Evolutionary conservation across 371 early-diverging fungal species (phyloP), one percentile per base, ranked within the genome.

Genomic region (Mucor saturninus): DNA sequence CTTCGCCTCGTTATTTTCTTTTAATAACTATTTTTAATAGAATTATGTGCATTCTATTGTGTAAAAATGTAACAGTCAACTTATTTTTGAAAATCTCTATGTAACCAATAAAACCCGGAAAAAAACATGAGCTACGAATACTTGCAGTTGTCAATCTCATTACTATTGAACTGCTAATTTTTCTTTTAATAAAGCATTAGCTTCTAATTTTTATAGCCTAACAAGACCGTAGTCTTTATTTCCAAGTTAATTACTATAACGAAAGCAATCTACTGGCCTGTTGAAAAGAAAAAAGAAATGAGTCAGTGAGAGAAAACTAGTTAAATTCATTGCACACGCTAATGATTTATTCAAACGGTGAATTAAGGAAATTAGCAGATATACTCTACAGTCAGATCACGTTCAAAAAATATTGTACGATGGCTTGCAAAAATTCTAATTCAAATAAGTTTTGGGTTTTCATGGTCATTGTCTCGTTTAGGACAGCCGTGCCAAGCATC

Each of bases 391-490:
- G n/a, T 11, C n/a, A 42, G 26, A 46, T 46, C 48, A 46, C 48
- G 48, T 46, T 46, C 48, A 7, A n/a, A 46, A 46, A 1, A 26
- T 26, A 46, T 46, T 46, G 48, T 46, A 9, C 28, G 9, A 26
- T 46, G 15, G 21, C 21, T 9, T 46, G 48, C 15, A 21, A 46
- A 46, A 46, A 3, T n/a, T 26, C 5, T 21, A 26, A 5, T n/a
- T 26, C n/a, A 21, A 46, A 46, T 26, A 46, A n/a, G 15, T 6
- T 26, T 26, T 6, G 26, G n/a, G 9, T 21, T 21, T 57, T 15
- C 57, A 57, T 48, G 48, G 10, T 46, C 2, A 35, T 48, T 57
- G 37, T 35, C 57, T n/a, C n/a, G 4, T 26, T 57, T 57, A 8
- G 48, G 57, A 15, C 31, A 30, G 28, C 45, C 45, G 30, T 30